Percentiles rank a stretch among this genome's conserved stretches.
Conservation (phyloP, 805 yeast species). For the Saturnispora besseyi region DNA sequence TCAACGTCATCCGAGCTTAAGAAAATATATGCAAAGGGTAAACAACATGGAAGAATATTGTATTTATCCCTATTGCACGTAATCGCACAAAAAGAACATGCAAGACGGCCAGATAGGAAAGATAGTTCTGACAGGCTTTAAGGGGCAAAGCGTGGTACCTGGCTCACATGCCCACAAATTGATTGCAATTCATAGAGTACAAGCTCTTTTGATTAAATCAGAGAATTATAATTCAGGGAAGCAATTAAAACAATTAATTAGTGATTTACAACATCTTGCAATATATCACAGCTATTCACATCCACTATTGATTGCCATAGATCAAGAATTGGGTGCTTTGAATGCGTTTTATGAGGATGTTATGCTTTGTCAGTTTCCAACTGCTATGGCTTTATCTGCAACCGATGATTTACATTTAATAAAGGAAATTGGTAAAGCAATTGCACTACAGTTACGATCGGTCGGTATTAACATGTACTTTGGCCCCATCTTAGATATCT, state of each 20-base stretch:
- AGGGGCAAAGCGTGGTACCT: conserved; percentile 43
- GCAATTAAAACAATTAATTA: conserved; percentile 41
- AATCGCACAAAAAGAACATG: background rate
- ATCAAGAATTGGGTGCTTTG: conserved; percentile 58
- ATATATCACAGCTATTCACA: conserved; percentile 38
- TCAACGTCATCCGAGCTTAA: too few species aligned
- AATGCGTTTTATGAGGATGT: conserved; percentile 47
- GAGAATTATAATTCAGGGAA: conserved; percentile 43
- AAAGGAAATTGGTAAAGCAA: conserved; percentile 43
- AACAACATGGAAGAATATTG: too few species aligned
- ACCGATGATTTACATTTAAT: conserved; percentile 41
- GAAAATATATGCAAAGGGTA: too few species aligned
- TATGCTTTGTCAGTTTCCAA: conserved; percentile 48
- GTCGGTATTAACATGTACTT: conserved; percentile 47
- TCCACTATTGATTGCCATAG: conserved; percentile 50
- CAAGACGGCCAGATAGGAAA: conserved; percentile 31
- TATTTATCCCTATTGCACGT: too few species aligned
- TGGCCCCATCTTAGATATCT: conserved; percentile 58
- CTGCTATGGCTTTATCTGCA: conserved; percentile 58
- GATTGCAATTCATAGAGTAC: conserved; percentile 42
- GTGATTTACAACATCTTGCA: conserved; percentile 48
- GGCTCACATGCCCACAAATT: conserved; percentile 38
- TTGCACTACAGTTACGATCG: conserved; percentile 43
- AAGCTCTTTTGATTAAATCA: conserved; percentile 42
- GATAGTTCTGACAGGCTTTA: conserved; percentile 51